Base-by-base conservation (phyloP, 805 yeast species). In the Debaryomyces prosopidis region DNA sequence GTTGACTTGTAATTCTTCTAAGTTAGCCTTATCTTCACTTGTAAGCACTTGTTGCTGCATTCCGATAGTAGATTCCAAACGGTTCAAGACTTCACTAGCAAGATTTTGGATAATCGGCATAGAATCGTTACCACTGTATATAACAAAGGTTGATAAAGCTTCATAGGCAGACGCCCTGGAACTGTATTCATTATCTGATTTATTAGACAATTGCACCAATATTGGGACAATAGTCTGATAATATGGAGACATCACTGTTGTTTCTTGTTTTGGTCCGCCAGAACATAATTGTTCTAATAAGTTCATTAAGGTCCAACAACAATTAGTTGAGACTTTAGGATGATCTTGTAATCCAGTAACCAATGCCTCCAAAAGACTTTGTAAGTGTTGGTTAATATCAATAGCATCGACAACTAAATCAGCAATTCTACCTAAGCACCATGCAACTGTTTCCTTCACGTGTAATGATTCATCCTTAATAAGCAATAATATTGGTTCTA, bases 381-480 rank as follows among this genome's bases (percentile, higher is more conserved):
- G 89, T 51, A 94, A 75, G 61, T 84, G 85, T 4, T 69, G 65
- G 36, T 80, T 75, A 20, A 80, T 63, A 55, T 86, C 87, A 51
- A 92, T 82, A 4, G 95, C 89, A 42, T 80, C 87, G 50, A 87
- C 79, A 36, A 85, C 89, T 42, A 85, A 71, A 60, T 94, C 98
- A 9, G 97, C 95, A 56, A 94, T 89, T 67, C 97, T 82, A 46
- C 99, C 99, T 49, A 94, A 75, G 71, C 98, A 92, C 99, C 99
- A 94, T 3, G 98, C 95, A 28, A 90, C 97, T 1, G 99, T 91
- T 62, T 94, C 99, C 63, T 89, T 87, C 20, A 94, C 99, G 60
- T 89, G 96, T 53, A 89, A 73, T 30, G 78, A 71, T 23, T 81
- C 79, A 66, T 94, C 98, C 34, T 69, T 73, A 71, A 91, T 89